These are phyloP conservation scores for Rhododendron molle DNA, from an alignment of 148 eudicot genomes.

Conservation along the genomic window DNA sequence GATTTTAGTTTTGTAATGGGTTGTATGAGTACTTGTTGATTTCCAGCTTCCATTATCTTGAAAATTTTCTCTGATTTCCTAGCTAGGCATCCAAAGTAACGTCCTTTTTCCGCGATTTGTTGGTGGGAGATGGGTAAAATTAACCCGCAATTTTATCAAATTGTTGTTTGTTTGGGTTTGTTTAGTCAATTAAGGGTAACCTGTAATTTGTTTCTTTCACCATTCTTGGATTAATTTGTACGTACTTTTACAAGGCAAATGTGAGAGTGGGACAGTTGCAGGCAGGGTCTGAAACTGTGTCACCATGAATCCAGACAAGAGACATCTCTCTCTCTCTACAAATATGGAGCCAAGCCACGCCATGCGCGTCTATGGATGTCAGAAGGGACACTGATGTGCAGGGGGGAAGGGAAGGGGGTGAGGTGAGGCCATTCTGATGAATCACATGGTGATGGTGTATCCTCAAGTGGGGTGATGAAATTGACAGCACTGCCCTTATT, in stretches of 20 bases:
- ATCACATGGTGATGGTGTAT: neutral
- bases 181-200: no score
- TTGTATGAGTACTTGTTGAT: neutral
- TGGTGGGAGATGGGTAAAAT: neutral
- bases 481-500: conserved; percentile 1
- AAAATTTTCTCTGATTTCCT: neutral
- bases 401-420: neutral
- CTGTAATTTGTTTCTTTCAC: neutral
- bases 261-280: neutral
- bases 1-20: neutral
- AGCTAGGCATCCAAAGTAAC: conserved; percentile 1
- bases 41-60: neutral
- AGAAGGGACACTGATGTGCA: neutral
- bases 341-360: neutral
- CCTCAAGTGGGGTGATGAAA: neutral
- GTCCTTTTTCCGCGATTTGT: neutral
- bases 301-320: neutral
- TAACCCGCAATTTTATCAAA: neutral
- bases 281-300: neutral
- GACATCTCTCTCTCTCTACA: neutral
- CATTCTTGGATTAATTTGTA: neutral
- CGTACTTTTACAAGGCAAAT: neutral
- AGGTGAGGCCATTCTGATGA: neutral
- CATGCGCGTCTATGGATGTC: neutral
- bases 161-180: neutral